Evolutionary conservation across 176 grass and related monocot species (phyloP), one percentile per base, ranked within the genome.

Genomic region (Carex myosuroides): DNA sequence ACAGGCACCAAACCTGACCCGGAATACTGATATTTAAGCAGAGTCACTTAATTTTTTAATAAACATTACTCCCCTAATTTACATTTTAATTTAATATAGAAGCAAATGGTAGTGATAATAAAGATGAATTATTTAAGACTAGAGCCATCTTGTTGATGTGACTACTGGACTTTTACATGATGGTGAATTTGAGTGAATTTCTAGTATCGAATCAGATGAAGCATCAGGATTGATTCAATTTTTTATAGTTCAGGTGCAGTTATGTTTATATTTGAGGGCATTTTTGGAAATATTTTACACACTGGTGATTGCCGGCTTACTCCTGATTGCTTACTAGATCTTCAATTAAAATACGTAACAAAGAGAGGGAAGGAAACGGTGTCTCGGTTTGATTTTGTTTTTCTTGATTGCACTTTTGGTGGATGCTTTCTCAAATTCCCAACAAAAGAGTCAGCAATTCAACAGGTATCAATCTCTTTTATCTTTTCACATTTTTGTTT

Each of bases 251-350:
- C 83, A 98, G 91, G 92, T 53, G 91, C 89, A 4, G 85, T 90
- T 58, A 95, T 95, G 95, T 98, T 93, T 84, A 91, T 95, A 64
- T 98, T 95, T 39, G 93, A 98, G 90, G 92, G 96, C 84, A 82
- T 54, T 83, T 93, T 98, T 29, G 91, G 96, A 80, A 95, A 85
- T 54, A 81, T 98, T 44, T 81, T 98, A 60, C 95, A 98, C 85
- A 98, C 91, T 0, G 92, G 95, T 24, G 95, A 95, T 79, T 95
- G 89, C 35, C 83, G 91, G 11, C 86, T 98, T 66, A 98, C 89
- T 4, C 60, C 86, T 3, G 89, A 93, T 52, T 98, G 88, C 74
- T 77, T 89, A 76, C 95, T 95, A 67, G 84, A 91, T 86, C 84
- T 98, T 42, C 92, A 91, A 22, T 18, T 90, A 35, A 98, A 98